Conservation (phyloP, 331 rosid species). For the Telfairia occidentalis region DNA sequence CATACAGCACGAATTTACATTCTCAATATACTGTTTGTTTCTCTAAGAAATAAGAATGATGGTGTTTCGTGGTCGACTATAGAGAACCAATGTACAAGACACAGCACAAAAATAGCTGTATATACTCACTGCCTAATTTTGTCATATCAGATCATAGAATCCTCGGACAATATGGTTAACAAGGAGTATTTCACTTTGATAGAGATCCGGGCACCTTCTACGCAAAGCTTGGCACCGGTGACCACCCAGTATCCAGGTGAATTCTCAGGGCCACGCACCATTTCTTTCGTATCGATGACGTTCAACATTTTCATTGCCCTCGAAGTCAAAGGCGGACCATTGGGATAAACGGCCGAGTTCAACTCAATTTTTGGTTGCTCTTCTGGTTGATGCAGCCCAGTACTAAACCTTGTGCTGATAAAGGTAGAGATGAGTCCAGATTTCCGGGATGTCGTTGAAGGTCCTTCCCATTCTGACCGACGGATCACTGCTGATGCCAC, state of each 20-base stretch:
- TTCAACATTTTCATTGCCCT: conserved; percentile 58
- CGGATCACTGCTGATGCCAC: conserved; percentile 56
- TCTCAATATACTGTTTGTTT: not conserved
- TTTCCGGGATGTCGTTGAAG: conserved; percentile 38
- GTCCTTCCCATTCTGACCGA: conserved; percentile 82
- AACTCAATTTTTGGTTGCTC: conserved; percentile 42
- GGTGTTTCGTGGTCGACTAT: not conserved
- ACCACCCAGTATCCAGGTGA: conserved; percentile 91
- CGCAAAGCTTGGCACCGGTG: conserved; percentile 71
- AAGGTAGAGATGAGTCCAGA: conserved; percentile 68
- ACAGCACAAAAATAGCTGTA: conserved; percentile 11
- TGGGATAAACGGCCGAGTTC: conserved; percentile 66
- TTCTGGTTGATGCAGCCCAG: conserved; percentile 35
- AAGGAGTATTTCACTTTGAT: conserved; percentile 69
- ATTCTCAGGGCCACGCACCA: conserved; percentile 72
- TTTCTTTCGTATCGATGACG: conserved; percentile 62
- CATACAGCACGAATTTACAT: not conserved
- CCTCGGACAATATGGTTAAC: conserved; percentile 57
- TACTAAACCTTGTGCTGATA: conserved; percentile 62
- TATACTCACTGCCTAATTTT: not conserved
- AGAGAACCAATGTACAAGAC: conserved; percentile 13
- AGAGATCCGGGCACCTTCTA: conserved; percentile 54
- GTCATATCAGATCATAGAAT: conserved; percentile 28
- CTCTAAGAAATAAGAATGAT: not conserved
- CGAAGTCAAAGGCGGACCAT: conserved; percentile 56